Evolutionary conservation across 345 rosid genomes (phyloP).

Genomic region (Sapria himalayana): DNA sequence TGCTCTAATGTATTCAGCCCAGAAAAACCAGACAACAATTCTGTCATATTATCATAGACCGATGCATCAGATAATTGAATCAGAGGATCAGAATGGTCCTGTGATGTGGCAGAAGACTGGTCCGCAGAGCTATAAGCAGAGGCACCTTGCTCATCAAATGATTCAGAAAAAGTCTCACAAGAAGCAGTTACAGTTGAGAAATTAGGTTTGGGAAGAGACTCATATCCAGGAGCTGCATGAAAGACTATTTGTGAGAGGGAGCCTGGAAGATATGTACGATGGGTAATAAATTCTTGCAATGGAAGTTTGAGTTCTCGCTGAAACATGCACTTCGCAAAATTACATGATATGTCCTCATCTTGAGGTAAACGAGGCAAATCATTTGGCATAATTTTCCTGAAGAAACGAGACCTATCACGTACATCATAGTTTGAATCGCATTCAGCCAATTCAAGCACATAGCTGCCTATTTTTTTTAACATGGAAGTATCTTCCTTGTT

Average conservation of each 20-base stretch:
- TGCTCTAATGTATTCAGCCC: constrained; percentile 19
- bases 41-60: constrained; percentile 22
- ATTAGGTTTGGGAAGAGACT: constrained; percentile 82
- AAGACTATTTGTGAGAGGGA: constrained; percentile 90
- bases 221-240: constrained; percentile 99
- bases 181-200: constrained; percentile 18
- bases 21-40: constrained; percentile 45
- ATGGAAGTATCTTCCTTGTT: constrained; percentile 30
- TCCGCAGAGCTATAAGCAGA: constrained; percentile 57
- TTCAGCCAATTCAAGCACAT: constrained; percentile 74
- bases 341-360: constrained; percentile 14
- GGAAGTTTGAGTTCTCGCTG: constrained; percentile 25
- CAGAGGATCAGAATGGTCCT: constrained; percentile 29
- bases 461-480: constrained; percentile 29
- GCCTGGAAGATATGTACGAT: constrained; percentile 83
- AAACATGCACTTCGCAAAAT: constrained; percentile 39
- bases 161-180: constrained; percentile 28
- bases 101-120: constrained; percentile 21
- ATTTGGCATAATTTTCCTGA: constrained; percentile 32
- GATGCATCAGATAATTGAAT: constrained; percentile 49
- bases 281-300: constrained; percentile 19
- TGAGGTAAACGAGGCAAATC: constrained; percentile 18
- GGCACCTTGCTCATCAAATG: constrained; percentile 42
- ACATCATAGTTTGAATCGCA: constrained; percentile 69
- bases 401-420: constrained; percentile 76